A percentile compares a stretch with the other conserved stretches of the same genome.
These are phyloP conservation scores for Kluyveromyces aestuarii DNA, from an alignment of 805 yeast genomes.

Conservation along the genomic window DNA sequence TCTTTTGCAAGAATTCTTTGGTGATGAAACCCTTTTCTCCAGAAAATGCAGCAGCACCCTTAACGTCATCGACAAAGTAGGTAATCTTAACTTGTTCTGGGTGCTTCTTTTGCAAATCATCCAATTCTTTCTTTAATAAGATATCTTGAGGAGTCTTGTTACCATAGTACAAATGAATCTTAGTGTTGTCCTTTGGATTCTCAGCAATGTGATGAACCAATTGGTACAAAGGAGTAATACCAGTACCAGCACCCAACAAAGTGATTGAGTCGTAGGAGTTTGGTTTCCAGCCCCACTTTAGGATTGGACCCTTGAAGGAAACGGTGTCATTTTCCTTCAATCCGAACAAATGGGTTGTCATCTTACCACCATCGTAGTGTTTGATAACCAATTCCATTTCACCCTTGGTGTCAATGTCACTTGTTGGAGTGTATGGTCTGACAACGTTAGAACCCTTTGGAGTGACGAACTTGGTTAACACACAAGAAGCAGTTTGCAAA, in stretches of 20 bases:
- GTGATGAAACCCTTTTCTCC: constrained; percentile 70
- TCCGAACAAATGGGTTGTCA: constrained; percentile 61
- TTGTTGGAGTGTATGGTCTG: constrained; percentile 84
- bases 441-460: constrained; percentile 80
- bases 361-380: constrained; percentile 76
- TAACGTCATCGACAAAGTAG: constrained; percentile 69
- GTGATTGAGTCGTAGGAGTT: constrained; percentile 74
- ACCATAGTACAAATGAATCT: constrained; percentile 77
- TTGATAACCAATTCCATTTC: constrained; percentile 72
- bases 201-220: constrained; percentile 64
- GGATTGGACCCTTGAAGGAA: constrained; percentile 88
- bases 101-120: constrained; percentile 40
- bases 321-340: constrained; percentile 75
- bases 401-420: constrained; percentile 64
- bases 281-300: constrained; percentile 84
- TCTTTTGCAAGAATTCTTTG: constrained; percentile 55
- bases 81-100: constrained; percentile 71
- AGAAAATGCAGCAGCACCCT: constrained; percentile 30
- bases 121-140: constrained; percentile 70
- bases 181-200: constrained; percentile 83
- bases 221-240: constrained; percentile 94
- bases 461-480: constrained; percentile 74
- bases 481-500: constrained; percentile 65
- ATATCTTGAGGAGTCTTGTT: constrained; percentile 70
- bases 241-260: constrained; percentile 92